Percentiles rank a stretch among this genome's conserved stretches.
These are phyloP conservation scores for Penicillium sp. DNA, from an alignment of 2,329 filamentous ascomycete species.

Conservation along the genomic window DNA sequence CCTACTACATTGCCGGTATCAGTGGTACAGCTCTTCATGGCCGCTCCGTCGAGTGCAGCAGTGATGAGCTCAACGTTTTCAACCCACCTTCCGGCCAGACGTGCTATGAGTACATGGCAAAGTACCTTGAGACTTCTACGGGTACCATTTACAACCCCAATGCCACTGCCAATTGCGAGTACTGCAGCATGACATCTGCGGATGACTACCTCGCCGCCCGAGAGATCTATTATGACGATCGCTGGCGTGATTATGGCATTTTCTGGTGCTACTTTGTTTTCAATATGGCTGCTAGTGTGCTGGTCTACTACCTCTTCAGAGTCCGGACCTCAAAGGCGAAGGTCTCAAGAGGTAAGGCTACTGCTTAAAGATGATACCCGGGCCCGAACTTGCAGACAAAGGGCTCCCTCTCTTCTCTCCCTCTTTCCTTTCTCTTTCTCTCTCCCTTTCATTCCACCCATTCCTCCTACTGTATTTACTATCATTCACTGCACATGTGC, in stretches of 20 bases:
- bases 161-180: slow-evolving; percentile 56
- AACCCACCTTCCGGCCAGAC: slow-evolving; percentile 10
- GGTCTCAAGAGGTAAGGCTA: background rate
- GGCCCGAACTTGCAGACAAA: background rate
- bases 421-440: background rate
- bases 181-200: slow-evolving; percentile 32
- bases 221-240: slow-evolving; percentile 53
- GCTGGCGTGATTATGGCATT: slow-evolving; percentile 69
- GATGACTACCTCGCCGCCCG: slow-evolving; percentile 45
- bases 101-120: slow-evolving; percentile 10
- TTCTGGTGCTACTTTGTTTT: slow-evolving; percentile 61
- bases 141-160: slow-evolving; percentile 21
- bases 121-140: slow-evolving; percentile 3
- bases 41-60: slow-evolving; percentile 38
- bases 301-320: slow-evolving; percentile 51
- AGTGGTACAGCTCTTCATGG: slow-evolving; percentile 58
- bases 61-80: slow-evolving; percentile 7
- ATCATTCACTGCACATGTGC: background rate
- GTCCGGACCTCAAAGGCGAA: slow-evolving; percentile 38
- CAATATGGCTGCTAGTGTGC: slow-evolving; percentile 52
- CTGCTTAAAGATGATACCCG: background rate
- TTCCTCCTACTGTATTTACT: background rate
- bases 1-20: slow-evolving; percentile 66
- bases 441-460: background rate
- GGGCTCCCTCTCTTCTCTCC: background rate